Conservation (phyloP, 2,329 filamentous ascomycete genomes). For the Teratosphaeria epicoccoides region DNA sequence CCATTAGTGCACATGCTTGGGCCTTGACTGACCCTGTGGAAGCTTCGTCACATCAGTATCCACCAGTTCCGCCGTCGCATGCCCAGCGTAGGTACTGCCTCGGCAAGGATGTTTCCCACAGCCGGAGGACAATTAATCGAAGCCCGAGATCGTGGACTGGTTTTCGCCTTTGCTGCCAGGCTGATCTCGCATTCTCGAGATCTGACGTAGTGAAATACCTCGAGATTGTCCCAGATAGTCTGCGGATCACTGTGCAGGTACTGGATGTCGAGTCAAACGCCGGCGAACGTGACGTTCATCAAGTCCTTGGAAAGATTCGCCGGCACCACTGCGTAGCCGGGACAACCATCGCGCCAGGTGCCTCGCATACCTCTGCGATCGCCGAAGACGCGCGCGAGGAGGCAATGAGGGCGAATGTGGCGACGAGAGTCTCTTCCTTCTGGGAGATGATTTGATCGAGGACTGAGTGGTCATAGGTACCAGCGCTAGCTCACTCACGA, state of each 20-base stretch:
- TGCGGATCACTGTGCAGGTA: conserved; percentile 24
- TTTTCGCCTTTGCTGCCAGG: too few species aligned
- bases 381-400: neutral
- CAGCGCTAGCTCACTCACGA: too few species aligned
- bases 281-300: neutral
- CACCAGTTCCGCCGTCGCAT: too few species aligned
- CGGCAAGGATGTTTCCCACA: too few species aligned
- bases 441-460: neutral
- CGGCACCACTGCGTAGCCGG: neutral
- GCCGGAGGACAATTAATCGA: too few species aligned
- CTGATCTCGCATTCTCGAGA: too few species aligned
- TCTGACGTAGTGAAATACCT: too few species aligned
- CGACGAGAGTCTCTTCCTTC: neutral
- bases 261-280: neutral
- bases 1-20: too few species aligned
- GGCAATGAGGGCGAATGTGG: neutral
- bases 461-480: neutral
- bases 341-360: neutral
- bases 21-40: too few species aligned
- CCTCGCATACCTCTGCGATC: neutral
- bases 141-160: too few species aligned
- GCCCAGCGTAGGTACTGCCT: too few species aligned
- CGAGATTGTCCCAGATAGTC: conserved; percentile 10
- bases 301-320: neutral
- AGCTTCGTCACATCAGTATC: too few species aligned